phyloP scores from a whole-genome alignment of 768 basidiomycete genomes.

The Tulasnella sp. region DNA sequence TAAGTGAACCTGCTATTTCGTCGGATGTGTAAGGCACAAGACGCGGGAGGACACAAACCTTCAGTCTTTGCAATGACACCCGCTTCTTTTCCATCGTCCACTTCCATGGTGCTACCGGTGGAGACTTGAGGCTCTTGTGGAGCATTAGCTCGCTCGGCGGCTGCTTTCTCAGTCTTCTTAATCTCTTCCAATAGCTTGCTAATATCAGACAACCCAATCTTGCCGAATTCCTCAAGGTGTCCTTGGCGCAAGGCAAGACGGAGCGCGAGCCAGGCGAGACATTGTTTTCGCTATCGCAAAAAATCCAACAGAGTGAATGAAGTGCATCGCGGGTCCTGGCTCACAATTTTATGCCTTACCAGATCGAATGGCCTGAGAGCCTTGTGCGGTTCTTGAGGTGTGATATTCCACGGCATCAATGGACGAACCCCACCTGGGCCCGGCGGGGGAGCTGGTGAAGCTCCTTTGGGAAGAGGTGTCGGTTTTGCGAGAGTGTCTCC shows the following conservation, averaged over 20 bases:
- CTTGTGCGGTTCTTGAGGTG: not conserved
- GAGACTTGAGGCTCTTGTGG: not conserved
- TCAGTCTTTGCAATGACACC: not conserved
- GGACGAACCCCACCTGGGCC: not conserved
- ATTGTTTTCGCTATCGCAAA: slow-evolving; percentile 25
- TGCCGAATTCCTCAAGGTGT: slow-evolving; percentile 27
- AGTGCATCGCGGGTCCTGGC: not conserved
- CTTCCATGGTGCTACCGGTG: not conserved
- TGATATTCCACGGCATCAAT: not conserved
- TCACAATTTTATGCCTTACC: not conserved
- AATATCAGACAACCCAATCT: slow-evolving; percentile 12
- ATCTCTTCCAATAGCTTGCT: slow-evolving; percentile 17
- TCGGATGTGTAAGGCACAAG: not conserved
- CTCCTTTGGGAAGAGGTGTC: not conserved
- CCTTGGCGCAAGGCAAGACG: slow-evolving; percentile 26
- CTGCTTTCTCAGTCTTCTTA: slow-evolving; percentile 4
- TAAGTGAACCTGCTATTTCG: not conserved
- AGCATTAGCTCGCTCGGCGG: not conserved
- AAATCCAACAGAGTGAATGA: not conserved
- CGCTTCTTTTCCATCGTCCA: not conserved
- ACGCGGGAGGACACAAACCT: not conserved
- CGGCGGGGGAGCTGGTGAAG: not conserved
- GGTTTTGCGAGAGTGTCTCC: not conserved
- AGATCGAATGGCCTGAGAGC: slow-evolving; percentile 6
- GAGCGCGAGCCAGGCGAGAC: slow-evolving; percentile 24